Base-by-base conservation (phyloP, 257 asterid species). In the Jaltomata sinuosa region DNA sequence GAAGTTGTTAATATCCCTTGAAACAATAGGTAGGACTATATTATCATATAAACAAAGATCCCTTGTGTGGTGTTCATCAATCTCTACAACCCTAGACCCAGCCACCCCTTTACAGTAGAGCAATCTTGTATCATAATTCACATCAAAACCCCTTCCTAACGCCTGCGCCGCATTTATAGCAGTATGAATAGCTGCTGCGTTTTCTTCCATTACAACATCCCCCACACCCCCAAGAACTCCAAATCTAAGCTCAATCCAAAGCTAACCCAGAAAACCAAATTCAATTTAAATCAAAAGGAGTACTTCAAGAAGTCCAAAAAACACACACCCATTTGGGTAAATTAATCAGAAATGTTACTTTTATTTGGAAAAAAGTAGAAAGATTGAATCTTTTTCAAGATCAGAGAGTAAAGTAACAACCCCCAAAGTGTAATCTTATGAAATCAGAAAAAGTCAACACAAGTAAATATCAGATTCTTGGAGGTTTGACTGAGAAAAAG, bases 101-200 rank as follows among this genome's bases (percentile, higher is more conserved):
- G 91, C 79, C 79, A 89, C 92, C 59, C 98, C 98, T 87, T 95
- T 94, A 89, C 98, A 94, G 65, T 94, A 94, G 36, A 95, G 90
- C 90, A 95, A 92, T 87, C 98, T 92, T 29, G 98, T 95, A 80
- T 95, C 98, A 71, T 89, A 93, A 88, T 93, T 95, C 47, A 94
- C 98, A 88, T 95, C 98, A 85, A 95, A 94, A 0, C 98, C 97
- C 92, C 93, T 91, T 6, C 98, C 98, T 80, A 95, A 78, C 47
- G 98, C 96, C 89, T 93, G 95, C 81, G 92, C 98, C 11, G 95
- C 87, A 86, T 90, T 92, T 68, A 87, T 82, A 78, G 93, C 93
- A 57, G 98, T 93, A 83, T 92, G 96, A 92, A 92, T 85, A 90
- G 98, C 97, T 84, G 97, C 97, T 62, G 90, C 93, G 88, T 92